These are phyloP conservation scores for Arachnopeziza araneosa DNA, from an alignment of 2,329 filamentous ascomycete genomes.

Conservation along the genomic window DNA sequence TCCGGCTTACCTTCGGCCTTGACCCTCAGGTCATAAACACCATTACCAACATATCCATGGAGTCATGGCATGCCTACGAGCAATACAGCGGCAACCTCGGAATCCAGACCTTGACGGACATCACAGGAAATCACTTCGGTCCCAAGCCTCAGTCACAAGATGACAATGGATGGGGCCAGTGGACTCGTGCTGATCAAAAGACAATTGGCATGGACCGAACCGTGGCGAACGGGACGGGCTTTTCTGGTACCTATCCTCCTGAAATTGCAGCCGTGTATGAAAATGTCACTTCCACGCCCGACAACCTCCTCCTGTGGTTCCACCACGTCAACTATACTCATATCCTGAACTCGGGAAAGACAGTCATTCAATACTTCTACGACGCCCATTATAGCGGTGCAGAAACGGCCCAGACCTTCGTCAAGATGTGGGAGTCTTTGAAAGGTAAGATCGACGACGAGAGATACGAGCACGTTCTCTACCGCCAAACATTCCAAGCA, in stretches of 20 bases:
- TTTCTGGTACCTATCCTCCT: constrained; percentile 58
- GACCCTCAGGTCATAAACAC: constrained; percentile 50
- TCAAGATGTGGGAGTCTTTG: constrained; percentile 47
- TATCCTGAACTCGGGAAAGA: constrained; percentile 54
- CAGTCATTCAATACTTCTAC: constrained; percentile 64
- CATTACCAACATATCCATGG: constrained; percentile 58
- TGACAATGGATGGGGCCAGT: constrained; percentile 64
- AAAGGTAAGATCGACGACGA: constrained; percentile 52
- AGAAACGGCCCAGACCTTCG: constrained; percentile 54
- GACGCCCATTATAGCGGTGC: constrained; percentile 57
- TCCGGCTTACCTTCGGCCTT: constrained; percentile 57
- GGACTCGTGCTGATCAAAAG: constrained; percentile 57
- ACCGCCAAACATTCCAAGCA: constrained; percentile 58
- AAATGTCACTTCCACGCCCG: constrained; percentile 55
- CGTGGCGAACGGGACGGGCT: constrained; percentile 60
- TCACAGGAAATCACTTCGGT: constrained; percentile 61
- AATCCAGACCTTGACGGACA: constrained; percentile 64
- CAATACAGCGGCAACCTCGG: constrained; percentile 67
- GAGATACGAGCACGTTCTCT: constrained; percentile 53
- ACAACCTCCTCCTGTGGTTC: constrained; percentile 67
- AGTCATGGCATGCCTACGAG: constrained; percentile 66
- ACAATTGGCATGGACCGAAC: constrained; percentile 69
- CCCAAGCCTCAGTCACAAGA: constrained; percentile 63
- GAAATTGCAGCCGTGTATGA: constrained; percentile 56
- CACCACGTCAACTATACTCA: constrained; percentile 68